Evolutionary conservation across 768 basidiomycete species (phyloP), one percentile per base, ranked within the genome.

Genomic region (Pisolithus orientalis): DNA sequence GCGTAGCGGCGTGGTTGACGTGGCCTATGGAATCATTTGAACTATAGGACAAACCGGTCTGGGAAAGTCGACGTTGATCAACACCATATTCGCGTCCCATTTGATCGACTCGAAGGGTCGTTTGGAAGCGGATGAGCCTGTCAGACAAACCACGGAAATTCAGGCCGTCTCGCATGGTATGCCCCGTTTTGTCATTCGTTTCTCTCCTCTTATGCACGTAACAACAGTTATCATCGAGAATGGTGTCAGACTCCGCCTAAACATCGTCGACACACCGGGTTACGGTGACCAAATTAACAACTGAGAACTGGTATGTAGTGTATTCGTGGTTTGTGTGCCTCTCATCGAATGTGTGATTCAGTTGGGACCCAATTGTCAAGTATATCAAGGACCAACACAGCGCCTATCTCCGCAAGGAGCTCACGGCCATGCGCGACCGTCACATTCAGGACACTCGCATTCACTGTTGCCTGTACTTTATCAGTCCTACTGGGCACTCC

Each of bases 371-470:
- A 40, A 98, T 99, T 63, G 80, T 98, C 68, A 97, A 96, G 72
- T 96, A 99, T 71, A 97, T 97, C 78, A 93, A 94, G 76, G 95
- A 98, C 78, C 95, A 98, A 68, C 95, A 98, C 77, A 94, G 91
- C 67, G 92, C 94, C 37, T 99, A 96, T 73, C 82, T 99, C 50
- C 90, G 96, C 72, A 98, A 99, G 74, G 95, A 99, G 76, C 79
- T 98, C 58, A 98, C 96, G 3, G 95, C 96, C 2, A 93, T 93
- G 88, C 89, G 96, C 57, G 95, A 98, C 79, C 89, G 93, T 51
- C 90, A 94, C 75, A 99, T 99, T 62, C 89, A 90, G 66, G 95
- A 99, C 75, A 98, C 96, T 14, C 88, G 95, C 56, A 96, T 99
- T 57, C 95, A 99, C 78, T 97, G 94, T 77, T 90, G 87, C 69